These are phyloP conservation scores for Backusella psychrophila DNA, from an alignment of 192 early-diverging fungal genomes.

Conservation along the genomic window DNA sequence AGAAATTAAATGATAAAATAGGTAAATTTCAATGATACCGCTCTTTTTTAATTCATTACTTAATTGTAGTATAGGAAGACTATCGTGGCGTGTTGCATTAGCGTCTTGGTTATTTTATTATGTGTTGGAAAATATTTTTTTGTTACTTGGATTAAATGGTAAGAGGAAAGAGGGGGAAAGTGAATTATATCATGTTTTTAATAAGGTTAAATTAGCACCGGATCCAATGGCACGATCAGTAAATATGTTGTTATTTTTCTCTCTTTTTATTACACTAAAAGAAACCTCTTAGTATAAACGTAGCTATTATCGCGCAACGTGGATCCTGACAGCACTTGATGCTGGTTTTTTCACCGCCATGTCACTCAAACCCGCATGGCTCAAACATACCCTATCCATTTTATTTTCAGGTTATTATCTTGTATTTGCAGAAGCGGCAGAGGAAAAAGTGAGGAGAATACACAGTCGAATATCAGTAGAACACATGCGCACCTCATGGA, in stretches of 20 bases:
- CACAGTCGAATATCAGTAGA: constrained; percentile 76
- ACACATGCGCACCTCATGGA: constrained; percentile 89
- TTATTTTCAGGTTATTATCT: constrained; percentile 83
- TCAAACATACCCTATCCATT: constrained; percentile 75
- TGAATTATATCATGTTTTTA: neutral
- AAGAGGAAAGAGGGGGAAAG: neutral
- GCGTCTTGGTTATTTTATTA: constrained; percentile 66
- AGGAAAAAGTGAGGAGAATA: constrained; percentile 83
- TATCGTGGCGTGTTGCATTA: constrained; percentile 76
- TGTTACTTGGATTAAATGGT: constrained; percentile 73
- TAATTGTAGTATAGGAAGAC: constrained; percentile 25
- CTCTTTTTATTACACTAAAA: neutral
- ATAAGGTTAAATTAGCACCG: constrained; percentile 47
- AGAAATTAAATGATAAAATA: constrained; percentile 21
- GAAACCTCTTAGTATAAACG: constrained; percentile 69
- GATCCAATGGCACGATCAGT: constrained; percentile 79
- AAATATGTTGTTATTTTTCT: neutral
- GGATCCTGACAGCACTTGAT: constrained; percentile 88
- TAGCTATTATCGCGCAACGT: constrained; percentile 88
- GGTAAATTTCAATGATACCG: constrained; percentile 19
- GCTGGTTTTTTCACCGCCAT: constrained; percentile 93
- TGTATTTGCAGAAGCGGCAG: constrained; percentile 77
- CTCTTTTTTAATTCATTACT: neutral
- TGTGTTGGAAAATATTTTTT: constrained; percentile 63
- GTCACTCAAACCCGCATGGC: constrained; percentile 66